Evolutionary conservation across 2,329 filamentous ascomycete genomes (phyloP).

Genomic region (Drechslerella dactyloides): DNA sequence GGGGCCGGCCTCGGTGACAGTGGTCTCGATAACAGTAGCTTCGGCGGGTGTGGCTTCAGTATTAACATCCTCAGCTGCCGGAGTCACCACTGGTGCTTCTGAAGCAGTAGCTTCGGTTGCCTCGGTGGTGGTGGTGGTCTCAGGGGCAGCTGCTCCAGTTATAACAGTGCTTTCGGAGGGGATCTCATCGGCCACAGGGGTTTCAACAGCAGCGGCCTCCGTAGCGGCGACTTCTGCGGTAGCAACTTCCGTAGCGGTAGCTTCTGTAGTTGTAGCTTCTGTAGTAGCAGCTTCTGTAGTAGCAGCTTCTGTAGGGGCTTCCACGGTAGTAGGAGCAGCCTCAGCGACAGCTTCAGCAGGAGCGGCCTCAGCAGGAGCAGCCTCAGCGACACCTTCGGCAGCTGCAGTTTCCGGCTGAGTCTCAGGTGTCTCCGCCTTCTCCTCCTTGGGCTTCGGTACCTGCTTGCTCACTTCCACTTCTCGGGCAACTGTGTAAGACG

Average conservation of each 20-base stretch:
- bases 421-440: conserved; percentile 10
- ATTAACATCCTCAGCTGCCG: too few species aligned
- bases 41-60: neutral
- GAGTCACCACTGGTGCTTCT: neutral
- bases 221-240: conserved; percentile 1
- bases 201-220: neutral
- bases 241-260: neutral
- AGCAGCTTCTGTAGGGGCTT: neutral
- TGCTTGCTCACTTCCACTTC: conserved; percentile 16
- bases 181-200: neutral
- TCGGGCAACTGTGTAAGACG: conserved; percentile 15
- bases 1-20: neutral
- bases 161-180: neutral
- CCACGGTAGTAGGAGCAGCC: neutral
- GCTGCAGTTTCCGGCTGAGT: neutral
- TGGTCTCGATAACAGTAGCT: neutral
- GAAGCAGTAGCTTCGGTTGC: conserved; percentile 13
- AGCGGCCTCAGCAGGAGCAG: neutral
- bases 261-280: neutral
- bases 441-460: conserved; percentile 19
- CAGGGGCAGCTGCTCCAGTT: neutral
- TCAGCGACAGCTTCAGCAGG: neutral
- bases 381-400: conserved; percentile 4
- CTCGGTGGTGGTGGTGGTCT: neutral
- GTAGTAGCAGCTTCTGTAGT: neutral